Base-by-base conservation (phyloP, 225 moss, liverwort and hornwort genomes). In the Polytrichum commune region DNA sequence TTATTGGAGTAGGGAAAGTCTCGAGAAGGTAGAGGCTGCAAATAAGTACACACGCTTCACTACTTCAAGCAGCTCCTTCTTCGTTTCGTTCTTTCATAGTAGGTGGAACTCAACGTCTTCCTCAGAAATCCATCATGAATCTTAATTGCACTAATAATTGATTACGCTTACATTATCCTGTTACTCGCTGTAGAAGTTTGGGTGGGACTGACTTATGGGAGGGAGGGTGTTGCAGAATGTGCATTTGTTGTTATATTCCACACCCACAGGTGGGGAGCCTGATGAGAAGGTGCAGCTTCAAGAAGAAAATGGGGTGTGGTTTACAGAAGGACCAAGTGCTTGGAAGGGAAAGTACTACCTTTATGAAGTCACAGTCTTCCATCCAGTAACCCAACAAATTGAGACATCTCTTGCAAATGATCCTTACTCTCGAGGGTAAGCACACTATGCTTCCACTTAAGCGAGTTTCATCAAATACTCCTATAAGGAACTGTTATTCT, bases 281-380 rank as follows among this genome's bases (percentile, higher is more conserved):
- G 81, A 73, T 24, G 82, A 90, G 75, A 82, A 81, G 63, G 68
- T 91, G 53, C 88, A 91, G 77, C 83, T 97, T 63, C 77, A 81
- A 27, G 96, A 97, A 75, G 77, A 72, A 27, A 82, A 85, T 69
- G 94, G 92, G 62, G 92, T 93, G 66, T 97, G 96, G 96, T 76
- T 79, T 77, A 79, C 71, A 55, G 64, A 76, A 72, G 94, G 96
- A 65, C 89, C 96, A 19, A 71, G 68, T 32, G 78, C 81, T 62
- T 97, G 94, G 96, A 87, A 83, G 69, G 94, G 91, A 57, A 90
- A 91, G 54, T 94, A 90, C 77, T 97, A 94, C 75, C 76, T 94
- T 53, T 97, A 91, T 28, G 96, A 97, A 79, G 79, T 97, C 53
- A 89, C 85, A 25, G 96, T 94, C n/a, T 94, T 91, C 63, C 96